A percentile compares a stretch with the other conserved stretches of the same genome.
Evolutionary conservation across 2,329 filamentous ascomycete genomes (phyloP).

Genomic region (Epichloe typhina): DNA sequence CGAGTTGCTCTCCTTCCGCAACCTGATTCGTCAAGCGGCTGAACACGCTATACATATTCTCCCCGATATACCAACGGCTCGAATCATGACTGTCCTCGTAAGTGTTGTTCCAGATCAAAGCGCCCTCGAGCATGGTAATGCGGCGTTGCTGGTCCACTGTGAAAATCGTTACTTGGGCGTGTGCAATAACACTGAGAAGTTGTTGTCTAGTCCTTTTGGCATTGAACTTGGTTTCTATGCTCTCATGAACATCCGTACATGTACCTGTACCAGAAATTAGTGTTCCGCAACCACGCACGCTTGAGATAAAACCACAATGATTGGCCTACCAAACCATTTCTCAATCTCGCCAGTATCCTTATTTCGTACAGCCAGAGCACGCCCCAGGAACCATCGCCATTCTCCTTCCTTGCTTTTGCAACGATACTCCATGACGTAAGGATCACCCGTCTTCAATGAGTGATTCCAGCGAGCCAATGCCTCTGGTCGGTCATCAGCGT

Average conservation of each 20-base stretch:
- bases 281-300: not conserved
- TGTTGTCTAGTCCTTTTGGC: slow-evolving; percentile 57
- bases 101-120: slow-evolving; percentile 40
- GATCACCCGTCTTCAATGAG: slow-evolving; percentile 52
- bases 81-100: slow-evolving; percentile 25
- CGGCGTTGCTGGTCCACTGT: slow-evolving; percentile 49
- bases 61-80: slow-evolving; percentile 41
- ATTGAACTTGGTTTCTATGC: slow-evolving; percentile 52
- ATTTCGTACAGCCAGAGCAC: slow-evolving; percentile 55
- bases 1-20: slow-evolving; percentile 28
- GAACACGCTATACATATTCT: slow-evolving; percentile 53
- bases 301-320: not conserved
- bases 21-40: slow-evolving; percentile 31
- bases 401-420: slow-evolving; percentile 52
- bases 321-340: slow-evolving; percentile 56
- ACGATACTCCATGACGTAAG: slow-evolving; percentile 59
- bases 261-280: slow-evolving; percentile 30
- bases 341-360: slow-evolving; percentile 53
- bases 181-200: slow-evolving; percentile 58
- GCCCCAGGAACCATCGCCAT: slow-evolving; percentile 68
- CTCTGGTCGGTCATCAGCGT: slow-evolving; percentile 54
- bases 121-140: slow-evolving; percentile 59
- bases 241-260: slow-evolving; percentile 67
- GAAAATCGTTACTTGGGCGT: slow-evolving; percentile 65
- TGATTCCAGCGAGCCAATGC: slow-evolving; percentile 45